Base-by-base conservation (phyloP, 148 eudicot genomes). In the Bassia scoparia region DNA sequence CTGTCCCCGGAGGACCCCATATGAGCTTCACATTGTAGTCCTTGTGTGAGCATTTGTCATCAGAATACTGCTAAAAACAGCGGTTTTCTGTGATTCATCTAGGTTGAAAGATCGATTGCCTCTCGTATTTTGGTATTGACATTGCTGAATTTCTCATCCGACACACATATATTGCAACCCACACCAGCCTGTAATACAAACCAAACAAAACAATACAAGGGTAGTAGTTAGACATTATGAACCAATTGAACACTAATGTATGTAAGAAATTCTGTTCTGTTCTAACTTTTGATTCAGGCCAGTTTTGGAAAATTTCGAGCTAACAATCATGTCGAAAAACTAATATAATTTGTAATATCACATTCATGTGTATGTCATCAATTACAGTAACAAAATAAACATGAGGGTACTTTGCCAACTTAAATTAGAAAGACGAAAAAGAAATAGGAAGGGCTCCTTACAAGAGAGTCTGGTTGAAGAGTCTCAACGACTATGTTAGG, bases 1-100 rank as follows among this genome's bases (percentile, higher is more conserved):
- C 89, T 0, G 88, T 89, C 50, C 93, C 88, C 0, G 89, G 88
- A 23, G 93, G 93, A 14, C 93, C 89, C 91, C 95, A 89, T 46
- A 89, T 89, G 18, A 87, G 84, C 71, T 84, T 84, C 12, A 84
- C 68, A 2, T 65, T 79, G n/a, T 77, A 74, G 15, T 74, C 68
- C 34, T 83, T 76, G 31, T 27, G 68, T n/a, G 76, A 65, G 68
- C 89, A 87, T 61, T 81, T 35, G 77, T 87, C 70, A 77, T 73
- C 34, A 56, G 71, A 50, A 83, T 37, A 74, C 89, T 81, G 52
- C 74, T 76, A 4, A 78, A 59, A 23, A 89, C 81, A 24, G 89
- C 89, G 0, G 17, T 56, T 21, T 62, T 48, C 79, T 89, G 94
- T 3, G 88, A 87, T 11, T 72, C 69, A 34, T 89, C 67, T 4